Evolutionary conservation across 176 grass and related monocot species (phyloP).

Genomic region (Phyllostachys edulis): DNA sequence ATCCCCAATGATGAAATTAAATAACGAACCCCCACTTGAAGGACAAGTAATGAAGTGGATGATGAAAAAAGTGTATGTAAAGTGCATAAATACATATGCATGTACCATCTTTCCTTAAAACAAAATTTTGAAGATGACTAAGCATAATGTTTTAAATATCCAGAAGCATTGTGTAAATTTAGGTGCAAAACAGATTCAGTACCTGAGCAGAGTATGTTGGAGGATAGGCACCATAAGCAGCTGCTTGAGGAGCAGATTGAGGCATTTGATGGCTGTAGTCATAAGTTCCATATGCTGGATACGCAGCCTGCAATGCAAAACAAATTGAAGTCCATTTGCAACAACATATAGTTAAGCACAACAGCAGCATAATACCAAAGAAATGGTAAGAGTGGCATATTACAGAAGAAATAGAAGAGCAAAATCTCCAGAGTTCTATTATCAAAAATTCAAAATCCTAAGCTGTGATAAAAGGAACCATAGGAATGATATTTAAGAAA

Average conservation of each 20-base stretch:
- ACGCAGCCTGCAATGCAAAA: constrained; percentile 42
- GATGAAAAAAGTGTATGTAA: not conserved
- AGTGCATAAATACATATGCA: not conserved
- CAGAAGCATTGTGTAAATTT: constrained; percentile 16
- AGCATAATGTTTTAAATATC: not conserved
- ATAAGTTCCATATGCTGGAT: constrained; percentile 66
- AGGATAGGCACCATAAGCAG: constrained; percentile 70
- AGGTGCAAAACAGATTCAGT: not conserved
- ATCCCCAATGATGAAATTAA: not conserved
- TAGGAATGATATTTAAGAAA: not conserved
- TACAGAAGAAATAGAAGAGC: not conserved
- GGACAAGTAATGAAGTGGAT: not conserved
- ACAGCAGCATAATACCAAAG: not conserved
- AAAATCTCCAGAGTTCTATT: not conserved
- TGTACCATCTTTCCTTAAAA: not conserved
- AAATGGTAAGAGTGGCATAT: not conserved
- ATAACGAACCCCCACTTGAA: not conserved
- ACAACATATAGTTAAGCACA: constrained; percentile 17
- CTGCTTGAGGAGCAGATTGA: constrained; percentile 58
- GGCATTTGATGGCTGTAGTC: constrained; percentile 65
- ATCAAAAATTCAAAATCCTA: constrained; percentile 1
- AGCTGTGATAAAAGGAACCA: not conserved
- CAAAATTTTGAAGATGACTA: not conserved
- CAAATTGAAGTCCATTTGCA: not conserved
- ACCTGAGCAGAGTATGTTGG: constrained; percentile 74